These are phyloP conservation scores for Chytriomyces hyalinus DNA, from an alignment of 192 early-diverging fungal species.

Conservation along the genomic window DNA sequence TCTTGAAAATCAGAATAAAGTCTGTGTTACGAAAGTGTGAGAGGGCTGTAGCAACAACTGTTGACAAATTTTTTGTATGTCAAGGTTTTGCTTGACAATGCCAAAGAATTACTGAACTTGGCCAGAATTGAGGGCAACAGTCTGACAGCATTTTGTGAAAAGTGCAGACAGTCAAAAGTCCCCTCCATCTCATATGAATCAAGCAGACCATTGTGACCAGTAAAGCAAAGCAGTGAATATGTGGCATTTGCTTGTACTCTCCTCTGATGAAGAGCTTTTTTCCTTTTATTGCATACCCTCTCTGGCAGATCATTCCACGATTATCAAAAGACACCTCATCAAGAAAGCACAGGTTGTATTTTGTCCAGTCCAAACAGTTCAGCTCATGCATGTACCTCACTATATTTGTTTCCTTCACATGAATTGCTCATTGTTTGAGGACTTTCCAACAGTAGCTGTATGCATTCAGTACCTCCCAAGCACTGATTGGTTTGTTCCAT, in stretches of 20 bases:
- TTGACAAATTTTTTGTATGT: background rate
- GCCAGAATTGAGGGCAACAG: conserved; percentile 15
- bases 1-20: background rate
- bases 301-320: conserved; percentile 10
- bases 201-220: conserved; percentile 24
- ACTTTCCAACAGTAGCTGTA: conserved; percentile 2
- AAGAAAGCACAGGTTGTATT: conserved; percentile 32
- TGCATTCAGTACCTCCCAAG: background rate
- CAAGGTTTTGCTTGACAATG: background rate
- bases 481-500: background rate
- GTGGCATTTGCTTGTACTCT: background rate
- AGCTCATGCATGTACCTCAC: conserved; percentile 7
- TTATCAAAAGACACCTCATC: conserved; percentile 43
- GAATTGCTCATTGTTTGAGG: background rate
- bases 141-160: conserved; percentile 1
- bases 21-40: background rate
- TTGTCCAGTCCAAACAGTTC: conserved; percentile 17
- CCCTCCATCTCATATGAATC: conserved; percentile 26
- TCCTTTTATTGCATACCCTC: conserved; percentile 31
- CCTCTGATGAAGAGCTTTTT: conserved; percentile 17
- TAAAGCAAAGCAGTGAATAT: background rate
- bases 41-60: background rate
- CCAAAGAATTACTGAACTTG: conserved; percentile 2
- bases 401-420: conserved; percentile 15
- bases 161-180: conserved; percentile 27